Evolutionary conservation across 495 filamentous ascomycete genomes (phyloP).

Genomic region (Podospora conica): DNA sequence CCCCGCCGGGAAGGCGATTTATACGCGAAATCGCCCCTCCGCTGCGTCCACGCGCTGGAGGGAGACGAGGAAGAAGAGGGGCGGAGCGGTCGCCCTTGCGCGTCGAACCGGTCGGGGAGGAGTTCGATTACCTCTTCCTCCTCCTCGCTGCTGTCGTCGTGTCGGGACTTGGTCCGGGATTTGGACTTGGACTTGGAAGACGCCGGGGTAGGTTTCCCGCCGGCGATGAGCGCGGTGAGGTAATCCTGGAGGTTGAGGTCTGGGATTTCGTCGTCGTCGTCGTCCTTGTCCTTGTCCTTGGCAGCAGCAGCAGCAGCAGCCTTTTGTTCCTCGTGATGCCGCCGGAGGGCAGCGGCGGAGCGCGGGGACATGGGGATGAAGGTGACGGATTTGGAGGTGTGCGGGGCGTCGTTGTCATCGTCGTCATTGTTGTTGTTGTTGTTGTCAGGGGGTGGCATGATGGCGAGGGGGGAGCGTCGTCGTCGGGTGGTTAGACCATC

Average conservation of each 20-base stretch:
- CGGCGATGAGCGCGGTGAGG: neutral
- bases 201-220: neutral
- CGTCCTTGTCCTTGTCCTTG: constrained; percentile 1
- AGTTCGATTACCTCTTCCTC: neutral
- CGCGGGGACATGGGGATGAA: constrained; percentile 41
- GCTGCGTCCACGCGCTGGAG: neutral
- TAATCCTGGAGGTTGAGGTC: neutral
- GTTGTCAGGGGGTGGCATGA: neutral
- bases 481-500: constrained; percentile 34
- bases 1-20: neutral
- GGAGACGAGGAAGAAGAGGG: neutral
- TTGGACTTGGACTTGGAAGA: neutral
- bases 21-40: constrained; percentile 22
- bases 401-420: constrained; percentile 8
- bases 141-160: too few species aligned
- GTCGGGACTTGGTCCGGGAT: neutral
- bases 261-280: neutral
- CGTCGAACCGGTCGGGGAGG: neutral
- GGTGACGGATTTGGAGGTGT: constrained; percentile 31
- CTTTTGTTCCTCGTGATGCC: constrained; percentile 29
- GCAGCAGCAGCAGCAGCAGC: constrained; percentile 10
- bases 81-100: neutral
- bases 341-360: constrained; percentile 34
- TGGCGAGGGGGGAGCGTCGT: neutral
- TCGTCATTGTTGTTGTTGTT: neutral